Evolutionary conservation across 2,329 filamentous ascomycete genomes (phyloP).

Genomic region (Paraphoma chrysanthemicola): DNA sequence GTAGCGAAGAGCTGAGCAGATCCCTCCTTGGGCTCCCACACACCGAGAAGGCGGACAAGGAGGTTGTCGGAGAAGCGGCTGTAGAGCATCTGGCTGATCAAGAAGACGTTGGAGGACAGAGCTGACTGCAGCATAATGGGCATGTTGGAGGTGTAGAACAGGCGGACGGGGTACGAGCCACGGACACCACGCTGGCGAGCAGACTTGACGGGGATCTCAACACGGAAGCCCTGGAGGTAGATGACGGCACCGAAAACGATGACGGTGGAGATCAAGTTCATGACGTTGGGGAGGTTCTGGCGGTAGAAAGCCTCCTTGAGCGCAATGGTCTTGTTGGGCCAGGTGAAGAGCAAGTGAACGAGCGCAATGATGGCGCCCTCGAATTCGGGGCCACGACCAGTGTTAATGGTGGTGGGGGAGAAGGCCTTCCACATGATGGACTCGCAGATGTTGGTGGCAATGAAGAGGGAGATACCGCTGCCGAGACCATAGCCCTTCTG

Average conservation of each 20-base stretch:
- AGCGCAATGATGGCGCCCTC: slow-evolving; percentile 98
- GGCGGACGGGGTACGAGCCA: slow-evolving; percentile 95
- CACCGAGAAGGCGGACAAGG: slow-evolving; percentile 93
- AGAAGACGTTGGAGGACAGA: slow-evolving; percentile 97
- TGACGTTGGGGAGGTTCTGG: slow-evolving; percentile 99
- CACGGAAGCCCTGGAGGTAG: slow-evolving; percentile 98
- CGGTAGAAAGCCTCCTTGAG: slow-evolving; percentile 99
- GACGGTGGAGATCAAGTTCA: slow-evolving; percentile 95
- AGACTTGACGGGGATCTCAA: slow-evolving; percentile 99
- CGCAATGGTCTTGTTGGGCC: slow-evolving; percentile 99
- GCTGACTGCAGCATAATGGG: slow-evolving; percentile 99
- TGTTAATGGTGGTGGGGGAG: slow-evolving; percentile 99
- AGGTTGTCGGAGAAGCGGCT: slow-evolving; percentile 99
- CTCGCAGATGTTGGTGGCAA: slow-evolving; percentile 99
- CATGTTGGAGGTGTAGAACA: slow-evolving; percentile 99
- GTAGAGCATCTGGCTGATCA: slow-evolving; percentile 99
- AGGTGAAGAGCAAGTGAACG: slow-evolving; percentile 97
- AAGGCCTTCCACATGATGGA: slow-evolving; percentile 99
- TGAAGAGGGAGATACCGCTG: slow-evolving; percentile 98
- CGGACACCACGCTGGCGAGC: slow-evolving; percentile 98
- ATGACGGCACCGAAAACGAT: slow-evolving; percentile 96
- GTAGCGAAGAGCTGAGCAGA: slow-evolving; percentile 93
- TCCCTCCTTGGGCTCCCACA: slow-evolving; percentile 97
- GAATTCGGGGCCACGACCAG: slow-evolving; percentile 97
- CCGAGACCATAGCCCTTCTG: slow-evolving; percentile 99